Evolutionary conservation across 208 protist species (phyloP).

Genomic region (Acanthamoeba sp.): DNA sequence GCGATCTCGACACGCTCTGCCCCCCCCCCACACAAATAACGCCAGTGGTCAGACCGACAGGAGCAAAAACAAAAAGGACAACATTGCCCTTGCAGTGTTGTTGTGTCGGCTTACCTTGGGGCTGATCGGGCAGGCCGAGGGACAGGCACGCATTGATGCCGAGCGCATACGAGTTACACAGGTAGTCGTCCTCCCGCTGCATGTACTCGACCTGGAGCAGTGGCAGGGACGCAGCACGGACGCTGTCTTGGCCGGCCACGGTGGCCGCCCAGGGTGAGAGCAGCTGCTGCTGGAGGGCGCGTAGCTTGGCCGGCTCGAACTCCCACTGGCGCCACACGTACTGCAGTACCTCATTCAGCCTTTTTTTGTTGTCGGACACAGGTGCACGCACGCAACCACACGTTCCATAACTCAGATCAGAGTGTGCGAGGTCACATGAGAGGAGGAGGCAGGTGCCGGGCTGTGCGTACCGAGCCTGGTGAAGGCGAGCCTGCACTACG

Average conservation of each 20-base stretch:
- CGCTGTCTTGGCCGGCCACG: neutral
- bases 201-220: neutral
- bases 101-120: neutral
- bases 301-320: neutral
- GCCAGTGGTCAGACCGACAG: neutral
- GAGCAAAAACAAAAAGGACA: neutral
- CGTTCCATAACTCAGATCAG: neutral
- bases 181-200: neutral
- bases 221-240: neutral
- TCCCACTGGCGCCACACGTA: neutral
- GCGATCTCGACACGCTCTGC: neutral
- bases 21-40: neutral
- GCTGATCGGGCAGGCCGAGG: neutral
- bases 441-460: neutral
- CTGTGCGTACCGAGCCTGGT: neutral
- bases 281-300: neutral
- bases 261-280: neutral
- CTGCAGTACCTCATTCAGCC: constrained; percentile 5
- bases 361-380: neutral
- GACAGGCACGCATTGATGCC: neutral
- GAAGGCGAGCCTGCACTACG: neutral
- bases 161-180: neutral
- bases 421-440: neutral
- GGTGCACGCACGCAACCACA: neutral
- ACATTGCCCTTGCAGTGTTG: neutral